phyloP scores from a whole-genome alignment of 495 filamentous ascomycete genomes.

The Cladorrhinum samala region DNA sequence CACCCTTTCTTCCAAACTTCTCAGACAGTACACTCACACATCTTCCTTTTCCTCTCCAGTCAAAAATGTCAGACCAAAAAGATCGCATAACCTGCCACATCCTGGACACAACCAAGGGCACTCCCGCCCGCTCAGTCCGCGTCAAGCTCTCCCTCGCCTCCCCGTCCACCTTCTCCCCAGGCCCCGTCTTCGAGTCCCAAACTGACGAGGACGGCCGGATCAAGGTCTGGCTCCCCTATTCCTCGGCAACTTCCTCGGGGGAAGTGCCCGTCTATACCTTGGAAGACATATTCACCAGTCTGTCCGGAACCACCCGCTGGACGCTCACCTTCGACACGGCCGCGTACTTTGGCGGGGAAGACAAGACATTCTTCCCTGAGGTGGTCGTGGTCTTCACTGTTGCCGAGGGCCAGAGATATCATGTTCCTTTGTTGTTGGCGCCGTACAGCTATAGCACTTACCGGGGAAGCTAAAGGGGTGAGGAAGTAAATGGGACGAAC shows the following conservation, averaged over 20 bases:
- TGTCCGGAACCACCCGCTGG: conserved; percentile 47
- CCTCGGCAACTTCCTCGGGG: conserved; percentile 35
- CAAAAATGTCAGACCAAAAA: conserved; percentile 15
- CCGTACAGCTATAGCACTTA: conserved; percentile 95
- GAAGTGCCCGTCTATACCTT: conserved; percentile 49
- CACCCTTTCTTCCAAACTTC: not conserved
- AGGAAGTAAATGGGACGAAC: not conserved
- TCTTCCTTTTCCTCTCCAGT: not conserved
- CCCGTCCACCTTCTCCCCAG: conserved; percentile 44
- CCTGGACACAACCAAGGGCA: conserved; percentile 53
- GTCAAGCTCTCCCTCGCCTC: conserved; percentile 68
- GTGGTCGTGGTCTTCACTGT: conserved; percentile 84
- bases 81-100: conserved; percentile 58
- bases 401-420: conserved; percentile 69
- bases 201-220: conserved; percentile 89
- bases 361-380: conserved; percentile 83
- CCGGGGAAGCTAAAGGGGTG: conserved; percentile 53
- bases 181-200: conserved; percentile 48
- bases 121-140: conserved; percentile 69
- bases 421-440: conserved; percentile 84
- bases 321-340: conserved; percentile 72
- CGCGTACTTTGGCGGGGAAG: conserved; percentile 64
- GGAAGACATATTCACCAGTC: conserved; percentile 39
- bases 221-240: conserved; percentile 61
- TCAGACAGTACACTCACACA: not conserved